Evolutionary conservation across 208 protist species (phyloP).

Genomic region (Vickermania spadyakhi): DNA sequence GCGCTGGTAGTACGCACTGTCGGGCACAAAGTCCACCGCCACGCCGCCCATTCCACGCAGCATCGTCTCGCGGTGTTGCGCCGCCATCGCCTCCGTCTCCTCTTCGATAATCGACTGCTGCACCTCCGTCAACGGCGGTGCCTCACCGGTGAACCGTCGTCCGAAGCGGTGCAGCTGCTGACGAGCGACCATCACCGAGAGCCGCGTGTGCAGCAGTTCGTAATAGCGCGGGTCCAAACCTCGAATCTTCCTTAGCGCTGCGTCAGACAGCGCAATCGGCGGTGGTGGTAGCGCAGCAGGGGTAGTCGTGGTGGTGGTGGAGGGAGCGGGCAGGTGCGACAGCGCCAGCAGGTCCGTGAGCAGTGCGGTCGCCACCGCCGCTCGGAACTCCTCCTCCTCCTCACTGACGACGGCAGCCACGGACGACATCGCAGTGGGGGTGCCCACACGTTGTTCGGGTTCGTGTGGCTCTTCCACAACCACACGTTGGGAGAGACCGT

Average conservation of each 20-base stretch:
- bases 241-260: constrained; percentile 10
- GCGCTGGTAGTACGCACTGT: constrained; percentile 55
- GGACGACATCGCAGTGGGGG: too few relatives aligned
- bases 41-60: constrained; percentile 19
- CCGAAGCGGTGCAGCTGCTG: constrained; percentile 50
- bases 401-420: too few relatives aligned
- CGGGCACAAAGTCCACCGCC: constrained; percentile 61
- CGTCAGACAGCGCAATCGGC: constrained; percentile 5
- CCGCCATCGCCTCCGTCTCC: constrained; percentile 16
- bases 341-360: constrained; percentile 29
- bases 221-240: constrained; percentile 51
- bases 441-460: too few relatives aligned
- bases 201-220: constrained; percentile 74
- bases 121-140: constrained; percentile 36
- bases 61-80: constrained; percentile 6
- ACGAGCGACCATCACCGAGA: constrained; percentile 66
- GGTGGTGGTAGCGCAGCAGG: not conserved
- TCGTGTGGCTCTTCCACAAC: too few relatives aligned
- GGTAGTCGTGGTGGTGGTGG: not conserved
- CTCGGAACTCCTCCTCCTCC: not conserved
- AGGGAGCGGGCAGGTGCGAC: constrained; percentile 17
- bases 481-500: too few relatives aligned
- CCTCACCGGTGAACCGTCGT: constrained; percentile 8
- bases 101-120: constrained; percentile 37
- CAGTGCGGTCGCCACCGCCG: constrained; percentile 10